phyloP scores from a whole-genome alignment of 2,329 filamentous ascomycete genomes.

The Cucurbitaria berberidis region DNA sequence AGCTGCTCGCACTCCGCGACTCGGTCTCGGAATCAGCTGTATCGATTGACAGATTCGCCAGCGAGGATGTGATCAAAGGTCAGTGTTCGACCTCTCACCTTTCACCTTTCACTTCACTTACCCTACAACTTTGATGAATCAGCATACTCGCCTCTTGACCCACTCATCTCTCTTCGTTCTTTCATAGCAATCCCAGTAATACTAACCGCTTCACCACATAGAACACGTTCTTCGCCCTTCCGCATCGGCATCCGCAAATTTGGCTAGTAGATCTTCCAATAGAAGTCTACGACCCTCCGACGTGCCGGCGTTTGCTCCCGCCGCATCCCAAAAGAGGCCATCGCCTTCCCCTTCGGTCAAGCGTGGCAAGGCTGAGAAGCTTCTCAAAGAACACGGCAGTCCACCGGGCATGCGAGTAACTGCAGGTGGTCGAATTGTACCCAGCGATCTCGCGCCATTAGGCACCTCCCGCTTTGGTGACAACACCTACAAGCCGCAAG shows the following conservation, averaged over 20 bases:
- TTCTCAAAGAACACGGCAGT: slow-evolving; percentile 60
- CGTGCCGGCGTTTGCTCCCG: slow-evolving; percentile 19
- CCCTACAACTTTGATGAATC: background rate
- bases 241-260: slow-evolving; percentile 46
- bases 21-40: slow-evolving; percentile 52
- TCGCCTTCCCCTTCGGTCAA: slow-evolving; percentile 60
- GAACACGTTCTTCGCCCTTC: slow-evolving; percentile 52
- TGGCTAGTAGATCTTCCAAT: slow-evolving; percentile 32
- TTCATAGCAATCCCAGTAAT: background rate
- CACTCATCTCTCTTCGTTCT: background rate
- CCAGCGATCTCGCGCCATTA: slow-evolving; percentile 50
- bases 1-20: slow-evolving; percentile 50
- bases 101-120: background rate
- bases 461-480: slow-evolving; percentile 38
- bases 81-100: slow-evolving; percentile 18
- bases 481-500: slow-evolving; percentile 36
- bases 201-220: slow-evolving; percentile 20
- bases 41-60: slow-evolving; percentile 50
- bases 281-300: slow-evolving; percentile 32
- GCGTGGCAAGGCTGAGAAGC: slow-evolving; percentile 56
- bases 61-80: slow-evolving; percentile 53
- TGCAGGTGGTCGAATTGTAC: slow-evolving; percentile 60
- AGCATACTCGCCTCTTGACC: background rate
- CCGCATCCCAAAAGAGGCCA: slow-evolving; percentile 43
- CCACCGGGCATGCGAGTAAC: slow-evolving; percentile 59